Percentiles rank a stretch among this genome's conserved stretches.
Evolutionary conservation across 148 eudicot genomes (phyloP).

Genomic region (Drosera capensis): DNA sequence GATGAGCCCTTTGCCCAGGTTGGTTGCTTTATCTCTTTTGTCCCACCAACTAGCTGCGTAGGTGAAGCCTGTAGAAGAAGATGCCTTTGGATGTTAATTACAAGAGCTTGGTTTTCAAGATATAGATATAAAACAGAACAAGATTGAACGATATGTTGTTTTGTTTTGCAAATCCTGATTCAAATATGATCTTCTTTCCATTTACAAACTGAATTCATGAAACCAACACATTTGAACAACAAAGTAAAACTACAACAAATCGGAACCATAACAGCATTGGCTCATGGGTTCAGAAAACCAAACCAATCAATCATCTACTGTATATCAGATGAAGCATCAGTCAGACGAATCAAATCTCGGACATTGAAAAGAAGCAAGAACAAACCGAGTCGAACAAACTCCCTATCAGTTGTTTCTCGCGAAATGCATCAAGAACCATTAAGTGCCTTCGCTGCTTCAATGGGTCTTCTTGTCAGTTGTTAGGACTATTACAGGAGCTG

Average conservation of each 20-base stretch:
- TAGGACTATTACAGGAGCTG: slow-evolving; percentile 65
- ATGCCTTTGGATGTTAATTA: too few relatives aligned
- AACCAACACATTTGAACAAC: not conserved
- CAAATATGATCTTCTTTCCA: not conserved
- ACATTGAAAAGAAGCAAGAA: slow-evolving; percentile 18
- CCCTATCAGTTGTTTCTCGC: slow-evolving; percentile 23
- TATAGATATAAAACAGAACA: too few relatives aligned
- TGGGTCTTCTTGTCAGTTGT: slow-evolving; percentile 19
- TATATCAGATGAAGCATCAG: not conserved
- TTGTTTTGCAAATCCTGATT: too few relatives aligned
- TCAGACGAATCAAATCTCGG: not conserved
- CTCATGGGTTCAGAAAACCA: not conserved
- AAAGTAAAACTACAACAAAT: not conserved
- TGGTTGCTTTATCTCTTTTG: too few relatives aligned
- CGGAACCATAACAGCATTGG: not conserved
- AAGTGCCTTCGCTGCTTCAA: slow-evolving; percentile 18
- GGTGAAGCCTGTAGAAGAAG: too few relatives aligned
- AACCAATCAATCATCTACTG: not conserved
- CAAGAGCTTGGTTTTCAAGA: too few relatives aligned
- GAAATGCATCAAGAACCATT: slow-evolving; percentile 12
- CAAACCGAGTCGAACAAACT: slow-evolving; percentile 26
- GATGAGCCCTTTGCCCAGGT: too few relatives aligned
- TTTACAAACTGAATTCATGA: not conserved
- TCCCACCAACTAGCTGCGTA: too few relatives aligned
- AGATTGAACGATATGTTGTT: too few relatives aligned